Evolutionary conservation across 306 rosid genomes (phyloP), one percentile per base, ranked within the genome.

Genomic region (Quillaja saponaria): DNA sequence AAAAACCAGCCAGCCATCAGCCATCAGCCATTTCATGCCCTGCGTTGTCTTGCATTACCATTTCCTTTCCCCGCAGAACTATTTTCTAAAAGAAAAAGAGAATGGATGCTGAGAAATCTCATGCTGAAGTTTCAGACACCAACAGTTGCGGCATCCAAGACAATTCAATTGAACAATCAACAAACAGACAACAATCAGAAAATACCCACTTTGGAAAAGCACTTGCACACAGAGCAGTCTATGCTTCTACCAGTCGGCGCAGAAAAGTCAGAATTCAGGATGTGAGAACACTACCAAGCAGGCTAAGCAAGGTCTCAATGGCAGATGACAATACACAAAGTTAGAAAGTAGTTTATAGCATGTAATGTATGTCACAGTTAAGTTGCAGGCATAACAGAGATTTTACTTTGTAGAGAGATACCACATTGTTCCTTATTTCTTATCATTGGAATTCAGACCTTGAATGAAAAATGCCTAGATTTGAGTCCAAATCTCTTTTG

Each of bases 281-380:
- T 55, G 60, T 35, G 51, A 72, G 54, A 59, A 47, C 67, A 58
- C 72, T 51, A 34, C 83, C 91, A 31, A 85, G 91, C 71, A 82
- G 87, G 82, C 83, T 85, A 42, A 82, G 91, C 74, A 85, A 74
- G 71, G 87, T 85, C 65, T 77, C 83, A n/a, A 39, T 65, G 61
- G 76, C 84, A 40, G 34, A 42, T 0, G 52, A 64, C 33, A 7
- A 66, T 37, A 13, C 35, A 20, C n/a, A n/a, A n/a, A n/a, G n/a
- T n/a, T n/a, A n/a, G n/a, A n/a, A n/a, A n/a, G n/a, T n/a, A n/a
- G n/a, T n/a, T n/a, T n/a, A n/a, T n/a, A n/a, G n/a, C n/a, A n/a
- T n/a, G n/a, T n/a, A n/a, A n/a, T n/a, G n/a, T n/a, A n/a, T n/a
- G n/a, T n/a, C n/a, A n/a, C n/a, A n/a, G n/a, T n/a, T n/a, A n/a